A percentile compares a stretch with the other conserved stretches of the same genome.
phyloP scores from a whole-genome alignment of 768 basidiomycete species.

The Myochromella boudieri region DNA sequence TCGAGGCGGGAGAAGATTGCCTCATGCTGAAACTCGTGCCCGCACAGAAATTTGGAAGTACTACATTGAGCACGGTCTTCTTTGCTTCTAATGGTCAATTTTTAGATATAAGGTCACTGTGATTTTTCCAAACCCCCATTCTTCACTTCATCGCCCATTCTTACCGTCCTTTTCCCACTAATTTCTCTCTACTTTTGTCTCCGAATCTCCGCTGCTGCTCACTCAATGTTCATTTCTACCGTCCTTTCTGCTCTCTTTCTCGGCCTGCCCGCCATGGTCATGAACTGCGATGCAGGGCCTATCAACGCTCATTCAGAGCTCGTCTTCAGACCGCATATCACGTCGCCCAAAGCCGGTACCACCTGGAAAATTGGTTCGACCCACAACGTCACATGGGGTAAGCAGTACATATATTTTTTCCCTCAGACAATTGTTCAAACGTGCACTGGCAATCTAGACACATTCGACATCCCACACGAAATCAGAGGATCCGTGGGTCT shows the following conservation, averaged over 20 bases:
- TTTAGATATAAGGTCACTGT: slow-evolving; percentile 5
- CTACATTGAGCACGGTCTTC: too few species aligned
- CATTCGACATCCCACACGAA: slow-evolving; percentile 33
- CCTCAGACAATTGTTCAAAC: too few species aligned
- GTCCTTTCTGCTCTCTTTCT: slow-evolving; percentile 11
- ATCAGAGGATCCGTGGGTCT: slow-evolving; percentile 30
- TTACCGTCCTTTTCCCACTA: slow-evolving; percentile 5
- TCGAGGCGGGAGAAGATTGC: slow-evolving; percentile 17
- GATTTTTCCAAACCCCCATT: background rate
- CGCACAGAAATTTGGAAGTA: too few species aligned
- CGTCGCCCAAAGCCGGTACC: slow-evolving; percentile 17
- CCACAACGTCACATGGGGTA: slow-evolving; percentile 26
- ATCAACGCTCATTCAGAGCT: slow-evolving; percentile 13
- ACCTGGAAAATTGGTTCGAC: slow-evolving; percentile 20
- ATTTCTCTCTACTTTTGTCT: background rate
- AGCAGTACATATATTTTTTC: slow-evolving; percentile 6
- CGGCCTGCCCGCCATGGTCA: slow-evolving; percentile 1
- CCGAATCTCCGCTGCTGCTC: background rate
- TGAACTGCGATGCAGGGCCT: slow-evolving; percentile 12
- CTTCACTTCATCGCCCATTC: background rate
- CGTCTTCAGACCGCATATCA: slow-evolving; percentile 24
- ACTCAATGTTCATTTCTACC: slow-evolving; percentile 13
- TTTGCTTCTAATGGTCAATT: slow-evolving; percentile 8
- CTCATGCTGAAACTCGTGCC: slow-evolving; percentile 12
- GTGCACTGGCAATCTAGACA: slow-evolving; percentile 16